Conservation (phyloP, 768 basidiomycete genomes). For the Hypholoma sublateritium region DNA sequence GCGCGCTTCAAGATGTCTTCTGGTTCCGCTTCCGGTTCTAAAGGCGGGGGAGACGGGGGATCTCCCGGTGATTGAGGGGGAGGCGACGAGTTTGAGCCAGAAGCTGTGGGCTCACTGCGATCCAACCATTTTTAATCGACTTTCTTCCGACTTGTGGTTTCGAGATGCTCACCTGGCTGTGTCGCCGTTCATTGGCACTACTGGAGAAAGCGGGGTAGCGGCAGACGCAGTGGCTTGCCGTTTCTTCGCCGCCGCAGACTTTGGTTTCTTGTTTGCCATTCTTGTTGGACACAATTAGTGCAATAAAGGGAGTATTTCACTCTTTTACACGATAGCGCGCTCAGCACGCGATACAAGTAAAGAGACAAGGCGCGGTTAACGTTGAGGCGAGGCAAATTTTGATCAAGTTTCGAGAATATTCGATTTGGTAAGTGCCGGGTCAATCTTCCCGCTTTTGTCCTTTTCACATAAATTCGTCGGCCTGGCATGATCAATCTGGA, state of each 20-base stretch:
- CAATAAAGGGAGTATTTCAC: background rate
- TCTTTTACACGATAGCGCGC: background rate
- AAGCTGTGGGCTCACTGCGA: constrained; percentile 10
- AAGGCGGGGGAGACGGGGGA: constrained; percentile 21
- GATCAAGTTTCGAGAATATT: constrained; percentile 12
- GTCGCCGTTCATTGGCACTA: constrained; percentile 11
- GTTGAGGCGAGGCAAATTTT: constrained; percentile 2
- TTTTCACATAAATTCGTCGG: background rate
- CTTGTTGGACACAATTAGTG: background rate
- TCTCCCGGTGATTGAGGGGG: constrained; percentile 16
- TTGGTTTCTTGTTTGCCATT: constrained; percentile 12
- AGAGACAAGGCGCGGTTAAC: background rate
- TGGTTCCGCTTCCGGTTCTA: constrained; percentile 19
- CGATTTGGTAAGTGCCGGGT: constrained; percentile 11
- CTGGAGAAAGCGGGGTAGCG: background rate
- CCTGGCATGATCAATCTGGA: background rate
- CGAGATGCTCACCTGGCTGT: constrained; percentile 12
- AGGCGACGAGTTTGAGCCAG: constrained; percentile 18
- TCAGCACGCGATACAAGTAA: constrained; percentile 1
- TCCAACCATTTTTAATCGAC: background rate
- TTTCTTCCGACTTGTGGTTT: background rate
- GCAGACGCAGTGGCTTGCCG: constrained; percentile 2
- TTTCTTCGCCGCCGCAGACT: constrained; percentile 12
- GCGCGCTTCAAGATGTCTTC: constrained; percentile 48
- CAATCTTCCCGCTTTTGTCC: background rate